Percentiles rank a stretch among this genome's conserved stretches.
phyloP scores from a whole-genome alignment of 1,139 yeast species.

The Spathaspora jeffriesii region DNA sequence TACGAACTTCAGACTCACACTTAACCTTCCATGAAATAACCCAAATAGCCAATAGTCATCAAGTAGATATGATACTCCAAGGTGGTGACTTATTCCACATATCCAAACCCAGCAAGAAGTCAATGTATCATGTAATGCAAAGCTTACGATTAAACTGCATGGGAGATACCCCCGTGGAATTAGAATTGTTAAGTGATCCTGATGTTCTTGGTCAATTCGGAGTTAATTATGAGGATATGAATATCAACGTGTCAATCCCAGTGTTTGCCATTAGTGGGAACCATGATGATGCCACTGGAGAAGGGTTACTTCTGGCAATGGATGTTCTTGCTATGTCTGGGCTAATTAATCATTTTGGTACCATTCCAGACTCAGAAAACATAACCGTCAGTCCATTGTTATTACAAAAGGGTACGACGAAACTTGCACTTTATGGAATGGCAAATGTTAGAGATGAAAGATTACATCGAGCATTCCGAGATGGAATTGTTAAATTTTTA shows the following conservation, averaged over 20 bases:
- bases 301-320: constrained; percentile 81
- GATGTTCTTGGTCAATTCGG: constrained; percentile 57
- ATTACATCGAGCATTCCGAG: constrained; percentile 76
- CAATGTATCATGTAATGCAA: constrained; percentile 81
- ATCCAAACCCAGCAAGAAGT: constrained; percentile 85
- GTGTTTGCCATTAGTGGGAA: constrained; percentile 94
- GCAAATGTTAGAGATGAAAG: constrained; percentile 91
- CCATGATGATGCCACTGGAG: constrained; percentile 97
- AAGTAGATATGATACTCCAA: constrained; percentile 89
- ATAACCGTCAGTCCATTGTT: constrained; percentile 78
- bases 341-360: constrained; percentile 86
- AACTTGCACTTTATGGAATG: constrained; percentile 84
- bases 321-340: constrained; percentile 86
- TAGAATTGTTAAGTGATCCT: constrained; percentile 85
- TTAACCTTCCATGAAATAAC: constrained; percentile 83
- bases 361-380: constrained; percentile 73
- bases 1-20: constrained; percentile 91
- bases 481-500: constrained; percentile 76
- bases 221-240: constrained; percentile 89
- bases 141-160: constrained; percentile 72
- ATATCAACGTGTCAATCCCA: constrained; percentile 88
- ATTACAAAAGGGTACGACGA: constrained; percentile 79
- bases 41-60: constrained; percentile 64
- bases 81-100: constrained; percentile 93
- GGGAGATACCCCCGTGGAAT: constrained; percentile 87